Evolutionary conservation across 192 early-diverging fungal species (phyloP), one percentile per base, ranked within the genome.

Genomic region (Gryganskiella cystojenkinii): DNA sequence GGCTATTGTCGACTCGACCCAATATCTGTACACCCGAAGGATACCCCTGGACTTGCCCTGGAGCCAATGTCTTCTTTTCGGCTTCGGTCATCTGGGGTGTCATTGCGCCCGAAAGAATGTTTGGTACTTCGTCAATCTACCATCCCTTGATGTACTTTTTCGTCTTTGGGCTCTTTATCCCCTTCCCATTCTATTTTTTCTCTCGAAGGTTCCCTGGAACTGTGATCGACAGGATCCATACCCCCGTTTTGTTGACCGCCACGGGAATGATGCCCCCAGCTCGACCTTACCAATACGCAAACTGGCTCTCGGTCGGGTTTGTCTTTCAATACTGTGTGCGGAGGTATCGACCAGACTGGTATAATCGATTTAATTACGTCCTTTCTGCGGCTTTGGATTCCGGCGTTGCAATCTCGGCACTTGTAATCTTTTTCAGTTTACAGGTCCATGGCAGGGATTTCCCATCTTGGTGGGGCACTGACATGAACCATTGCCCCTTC

Each of bases 321-420:
- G 28, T 90, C 13, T 88, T 85, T 58, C 84, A 89, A 75, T 89
- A 70, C 56, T 80, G 67, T 34, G 40, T 87, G 4, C 78, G 80
- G 58, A 76, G 81, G 57, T 82, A 87, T 55, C 52, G 65, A 42
- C 55, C 70, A 15, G 49, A 58, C 1, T 89, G 88, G 88, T 90
- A 83, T 64, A 60, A 70, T 10, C 83, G 83, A 34, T 90, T 91
- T 80, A 93, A 92, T 68, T 93, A 92, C 72, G 81, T 93, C 22
- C 45, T 91, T 6, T 87, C 84, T 6, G 90, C 90, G 13, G 90
- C 89, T 7, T 51, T 90, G 37, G 92, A 92, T 70, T 80, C 83
- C 13, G 91, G 89, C 11, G 70, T 85, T 9, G 80, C 83, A 1
- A 53, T 84, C 14, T 73, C 83, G 44, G 81, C 71, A 0, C 70